A percentile compares a stretch with the other conserved stretches of the same genome.
Evolutionary conservation across 179 eudicot species (phyloP).

Genomic region (Camellia oleifera): DNA sequence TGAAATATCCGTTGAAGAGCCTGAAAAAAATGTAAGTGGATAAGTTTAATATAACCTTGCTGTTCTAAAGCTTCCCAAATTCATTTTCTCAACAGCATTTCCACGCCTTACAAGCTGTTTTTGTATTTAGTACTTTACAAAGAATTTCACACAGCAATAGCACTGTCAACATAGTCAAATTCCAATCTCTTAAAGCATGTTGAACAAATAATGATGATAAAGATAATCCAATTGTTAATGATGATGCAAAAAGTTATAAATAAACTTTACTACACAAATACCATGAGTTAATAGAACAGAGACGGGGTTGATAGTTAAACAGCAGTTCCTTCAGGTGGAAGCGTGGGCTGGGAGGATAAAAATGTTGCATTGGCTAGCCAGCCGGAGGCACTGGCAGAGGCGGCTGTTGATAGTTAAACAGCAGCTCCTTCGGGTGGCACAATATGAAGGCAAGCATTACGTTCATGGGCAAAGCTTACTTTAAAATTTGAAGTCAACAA

Average conservation of each 20-base stretch:
- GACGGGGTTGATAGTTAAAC: background rate
- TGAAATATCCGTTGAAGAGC: conserved; percentile 62
- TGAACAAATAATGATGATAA: background rate
- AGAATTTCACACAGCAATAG: background rate
- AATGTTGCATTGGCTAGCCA: too few relatives aligned
- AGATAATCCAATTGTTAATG: background rate
- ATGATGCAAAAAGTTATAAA: background rate
- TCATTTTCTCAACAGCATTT: background rate
- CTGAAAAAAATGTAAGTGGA: conserved; percentile 29
- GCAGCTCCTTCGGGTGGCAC: background rate
- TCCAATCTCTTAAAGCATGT: background rate
- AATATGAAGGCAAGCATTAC: background rate
- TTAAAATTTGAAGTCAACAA: background rate
- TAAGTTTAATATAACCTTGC: background rate
- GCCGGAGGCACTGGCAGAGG: background rate
- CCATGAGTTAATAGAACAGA: background rate
- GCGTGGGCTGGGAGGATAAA: too few relatives aligned
- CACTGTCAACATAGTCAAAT: conserved; percentile 1
- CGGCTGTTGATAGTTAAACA: background rate
- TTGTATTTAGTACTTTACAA: background rate
- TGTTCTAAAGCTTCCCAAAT: background rate
- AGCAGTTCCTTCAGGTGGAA: background rate
- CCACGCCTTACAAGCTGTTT: conserved; percentile 4
- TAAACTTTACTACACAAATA: conserved; percentile 2
- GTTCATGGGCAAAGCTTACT: background rate